Base-by-base conservation (phyloP, 805 yeast species). In the Kuraishia floccosa region DNA sequence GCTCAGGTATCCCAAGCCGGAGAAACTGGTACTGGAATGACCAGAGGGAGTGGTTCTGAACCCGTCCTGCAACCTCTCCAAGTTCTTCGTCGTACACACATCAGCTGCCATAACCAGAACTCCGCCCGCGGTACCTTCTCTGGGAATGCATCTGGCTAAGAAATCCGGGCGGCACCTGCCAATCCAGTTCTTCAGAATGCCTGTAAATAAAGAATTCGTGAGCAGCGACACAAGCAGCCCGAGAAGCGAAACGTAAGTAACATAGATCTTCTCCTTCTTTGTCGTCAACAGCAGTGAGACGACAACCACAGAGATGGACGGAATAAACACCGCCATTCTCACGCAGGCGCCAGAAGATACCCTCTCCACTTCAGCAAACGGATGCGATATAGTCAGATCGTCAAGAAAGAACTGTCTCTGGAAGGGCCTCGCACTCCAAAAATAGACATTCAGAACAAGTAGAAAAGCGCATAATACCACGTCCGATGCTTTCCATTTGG, bases 141-240 rank as follows among this genome's bases (percentile, higher is more conserved):
- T 58, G 4, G 96, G 96, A 14, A 65, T 48, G 52, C 97, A 89
- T 42, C 97, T 67, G 5, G 86, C 83, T 31, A 89, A 54, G 49
- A 87, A 83, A 54, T 89, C 98, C 0, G 98, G 98, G 36, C 98
- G 65, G 38, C 79, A 83, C 47, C 96, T 69, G 4, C 96, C 96
- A 33, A 89, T 72, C 73, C 82, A 74, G 47, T 79, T 75, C 57
- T 89, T 89, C 36, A 84, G 49, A 11, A 76, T 58, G 45, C 84
- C 84, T 3, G 94, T 83, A 31, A 80, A 45, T 18, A 78, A 58
- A 25, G 73, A 63, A 18, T 82, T 72, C 10, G 76, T 54, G 13
- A 72, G 62, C 34, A 80, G 58, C 0, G 86, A 63, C 2, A 83
- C 53, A 7, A 59, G 49, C 17, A 83, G 60, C 1, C 95, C 95